These are phyloP conservation scores for Hypoxylon trugodes DNA, from an alignment of 495 filamentous ascomycete genomes.

Conservation along the genomic window DNA sequence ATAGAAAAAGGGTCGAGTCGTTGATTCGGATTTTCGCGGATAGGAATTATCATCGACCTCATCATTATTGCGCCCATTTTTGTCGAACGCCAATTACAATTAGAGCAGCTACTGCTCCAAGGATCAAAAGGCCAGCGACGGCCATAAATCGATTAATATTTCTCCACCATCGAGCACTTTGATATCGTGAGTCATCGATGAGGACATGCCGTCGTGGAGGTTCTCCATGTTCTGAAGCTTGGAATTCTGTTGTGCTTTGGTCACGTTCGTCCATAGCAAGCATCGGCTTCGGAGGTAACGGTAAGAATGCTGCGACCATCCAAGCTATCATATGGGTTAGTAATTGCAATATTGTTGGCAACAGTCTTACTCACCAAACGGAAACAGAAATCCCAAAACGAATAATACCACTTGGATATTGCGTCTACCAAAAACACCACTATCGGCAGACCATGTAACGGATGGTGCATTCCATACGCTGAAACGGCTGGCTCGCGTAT, in stretches of 20 bases:
- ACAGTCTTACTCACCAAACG: constrained; percentile 66
- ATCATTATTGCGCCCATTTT: constrained; percentile 46
- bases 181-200: constrained; percentile 71
- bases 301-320: constrained; percentile 85
- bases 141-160: constrained; percentile 89
- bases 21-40: constrained; percentile 10
- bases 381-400: constrained; percentile 85
- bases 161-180: constrained; percentile 93
- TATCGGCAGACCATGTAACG: constrained; percentile 68
- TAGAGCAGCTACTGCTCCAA: constrained; percentile 75
- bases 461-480: constrained; percentile 75
- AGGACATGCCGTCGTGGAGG: constrained; percentile 42
- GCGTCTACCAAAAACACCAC: constrained; percentile 68
- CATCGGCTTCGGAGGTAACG: constrained; percentile 69
- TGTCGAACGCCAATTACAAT: constrained; percentile 63
- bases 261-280: constrained; percentile 54
- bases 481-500: constrained; percentile 63
- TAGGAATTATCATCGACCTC: constrained; percentile 5
- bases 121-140: constrained; percentile 76
- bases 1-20: constrained; percentile 15
- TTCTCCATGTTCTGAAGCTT: constrained; percentile 47
- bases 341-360: not conserved
- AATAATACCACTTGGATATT: constrained; percentile 91
- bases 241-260: constrained; percentile 33
- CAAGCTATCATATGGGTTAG: constrained; percentile 62